Evolutionary conservation across 2,329 filamentous ascomycete genomes (phyloP).

Genomic region (Lasiodiplodia theobromae): DNA sequence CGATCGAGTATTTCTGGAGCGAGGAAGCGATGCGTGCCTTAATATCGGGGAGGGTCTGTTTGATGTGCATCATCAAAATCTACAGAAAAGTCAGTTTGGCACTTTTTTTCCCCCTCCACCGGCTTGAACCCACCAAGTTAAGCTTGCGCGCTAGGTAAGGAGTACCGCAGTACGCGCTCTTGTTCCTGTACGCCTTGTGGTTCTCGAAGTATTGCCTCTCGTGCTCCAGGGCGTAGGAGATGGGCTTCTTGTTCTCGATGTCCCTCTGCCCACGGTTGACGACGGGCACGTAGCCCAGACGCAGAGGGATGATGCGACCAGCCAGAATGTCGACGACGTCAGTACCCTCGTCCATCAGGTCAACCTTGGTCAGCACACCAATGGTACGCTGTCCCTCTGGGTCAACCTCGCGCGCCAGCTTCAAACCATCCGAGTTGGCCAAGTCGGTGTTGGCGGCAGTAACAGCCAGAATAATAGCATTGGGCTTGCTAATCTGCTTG

Average conservation of each 20-base stretch:
- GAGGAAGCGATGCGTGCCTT: slow-evolving; percentile 96
- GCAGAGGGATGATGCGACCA: slow-evolving; percentile 92
- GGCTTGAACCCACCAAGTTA: slow-evolving; percentile 68
- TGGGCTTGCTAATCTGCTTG: slow-evolving; percentile 98
- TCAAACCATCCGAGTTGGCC: slow-evolving; percentile 97
- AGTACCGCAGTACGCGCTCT: slow-evolving; percentile 97
- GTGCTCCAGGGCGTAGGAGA: slow-evolving; percentile 86
- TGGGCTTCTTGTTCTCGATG: slow-evolving; percentile 97
- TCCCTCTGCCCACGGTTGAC: slow-evolving; percentile 98
- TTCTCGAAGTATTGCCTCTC: slow-evolving; percentile 98
- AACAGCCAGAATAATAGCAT: slow-evolving; percentile 96
- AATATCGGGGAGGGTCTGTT: slow-evolving; percentile 98
- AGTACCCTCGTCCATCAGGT: slow-evolving; percentile 98
- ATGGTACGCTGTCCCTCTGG: slow-evolving; percentile 97
- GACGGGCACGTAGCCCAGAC: slow-evolving; percentile 94
- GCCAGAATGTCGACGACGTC: slow-evolving; percentile 98
- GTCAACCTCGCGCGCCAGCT: slow-evolving; percentile 95
- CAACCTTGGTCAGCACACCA: slow-evolving; percentile 97
- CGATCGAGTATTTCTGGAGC: slow-evolving; percentile 85
- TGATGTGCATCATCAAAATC: slow-evolving; percentile 99
- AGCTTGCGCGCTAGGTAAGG: slow-evolving; percentile 96
- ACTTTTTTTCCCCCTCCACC: not conserved
- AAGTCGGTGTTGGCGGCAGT: slow-evolving; percentile 97
- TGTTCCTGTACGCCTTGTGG: slow-evolving; percentile 98
- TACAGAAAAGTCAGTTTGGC: slow-evolving; percentile 43